Evolutionary conservation across 371 early-diverging fungal genomes (phyloP).

Genomic region (Rhizomucor miehei): DNA sequence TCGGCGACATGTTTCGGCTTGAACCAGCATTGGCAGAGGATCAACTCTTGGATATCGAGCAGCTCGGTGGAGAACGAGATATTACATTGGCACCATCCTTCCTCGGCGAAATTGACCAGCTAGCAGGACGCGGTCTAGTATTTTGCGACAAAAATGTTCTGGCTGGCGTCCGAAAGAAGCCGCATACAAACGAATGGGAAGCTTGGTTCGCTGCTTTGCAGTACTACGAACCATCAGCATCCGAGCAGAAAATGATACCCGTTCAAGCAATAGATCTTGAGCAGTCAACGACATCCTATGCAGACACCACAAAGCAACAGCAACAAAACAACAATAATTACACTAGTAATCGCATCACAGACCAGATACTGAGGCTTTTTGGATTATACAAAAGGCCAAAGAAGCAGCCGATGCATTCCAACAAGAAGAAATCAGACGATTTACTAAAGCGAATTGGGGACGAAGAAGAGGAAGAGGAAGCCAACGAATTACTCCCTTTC

Average conservation of each 20-base stretch:
- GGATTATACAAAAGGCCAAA: too few species aligned
- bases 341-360: too few species aligned
- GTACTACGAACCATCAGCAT: conserved; percentile 20
- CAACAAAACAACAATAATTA: neutral
- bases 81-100: conserved; percentile 20
- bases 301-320: neutral
- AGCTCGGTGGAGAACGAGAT: conserved; percentile 17
- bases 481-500: conserved; percentile 33
- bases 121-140: conserved; percentile 25
- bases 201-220: conserved; percentile 38
- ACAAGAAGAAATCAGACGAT: conserved; percentile 2
- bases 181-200: conserved; percentile 22
- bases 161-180: conserved; percentile 31
- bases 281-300: neutral
- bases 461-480: conserved; percentile 22
- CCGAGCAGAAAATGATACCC: conserved; percentile 12
- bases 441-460: neutral
- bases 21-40: too few species aligned
- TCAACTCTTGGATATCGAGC: conserved; percentile 30
- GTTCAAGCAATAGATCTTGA: conserved; percentile 26
- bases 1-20: too few species aligned
- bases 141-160: conserved; percentile 38
- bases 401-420: neutral
- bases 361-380: too few species aligned
- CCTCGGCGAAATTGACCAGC: conserved; percentile 30